A percentile compares a stretch with the other conserved stretches of the same genome.
Evolutionary conservation across 1,139 yeast species (phyloP).

Genomic region (Magnusiomyces clavatus): DNA sequence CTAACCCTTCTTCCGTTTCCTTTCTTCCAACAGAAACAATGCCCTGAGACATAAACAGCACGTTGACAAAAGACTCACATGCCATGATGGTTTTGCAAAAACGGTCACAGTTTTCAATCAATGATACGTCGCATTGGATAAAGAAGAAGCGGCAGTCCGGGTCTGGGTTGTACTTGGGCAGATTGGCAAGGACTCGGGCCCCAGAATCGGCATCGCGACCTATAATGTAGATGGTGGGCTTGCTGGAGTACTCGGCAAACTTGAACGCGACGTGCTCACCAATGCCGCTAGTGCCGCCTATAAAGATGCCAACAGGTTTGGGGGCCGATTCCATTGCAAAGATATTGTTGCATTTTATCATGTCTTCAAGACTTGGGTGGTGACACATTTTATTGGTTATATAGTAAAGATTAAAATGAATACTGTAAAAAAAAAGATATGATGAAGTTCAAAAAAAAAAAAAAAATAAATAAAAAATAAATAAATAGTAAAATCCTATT

Average conservation of each 20-base stretch:
- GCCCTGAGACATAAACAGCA: slow-evolving; percentile 26
- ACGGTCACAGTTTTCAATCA: slow-evolving; percentile 23
- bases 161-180: slow-evolving; percentile 21
- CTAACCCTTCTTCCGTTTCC: slow-evolving; percentile 28
- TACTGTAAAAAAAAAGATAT: background rate
- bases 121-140: slow-evolving; percentile 22
- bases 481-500: too few species aligned
- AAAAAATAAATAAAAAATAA: background rate
- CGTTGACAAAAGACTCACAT: slow-evolving; percentile 25
- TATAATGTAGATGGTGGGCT: slow-evolving; percentile 28
- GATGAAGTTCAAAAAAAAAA: too few species aligned
- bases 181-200: slow-evolving; percentile 17
- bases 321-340: background rate
- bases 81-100: slow-evolving; percentile 17
- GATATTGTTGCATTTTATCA: too few species aligned
- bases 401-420: background rate
- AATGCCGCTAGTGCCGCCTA: slow-evolving; percentile 31
- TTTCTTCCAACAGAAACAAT: slow-evolving; percentile 19
- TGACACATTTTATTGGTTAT: too few species aligned
- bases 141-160: slow-evolving; percentile 21
- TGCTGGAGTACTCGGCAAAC: slow-evolving; percentile 24
- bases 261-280: slow-evolving; percentile 28
- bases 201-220: slow-evolving; percentile 27
- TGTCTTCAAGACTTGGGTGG: too few species aligned
- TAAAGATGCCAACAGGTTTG: slow-evolving; percentile 26